These are phyloP conservation scores for Phyllosticta citrichinensis DNA, from an alignment of 2,329 filamentous ascomycete species.

Conservation along the genomic window DNA sequence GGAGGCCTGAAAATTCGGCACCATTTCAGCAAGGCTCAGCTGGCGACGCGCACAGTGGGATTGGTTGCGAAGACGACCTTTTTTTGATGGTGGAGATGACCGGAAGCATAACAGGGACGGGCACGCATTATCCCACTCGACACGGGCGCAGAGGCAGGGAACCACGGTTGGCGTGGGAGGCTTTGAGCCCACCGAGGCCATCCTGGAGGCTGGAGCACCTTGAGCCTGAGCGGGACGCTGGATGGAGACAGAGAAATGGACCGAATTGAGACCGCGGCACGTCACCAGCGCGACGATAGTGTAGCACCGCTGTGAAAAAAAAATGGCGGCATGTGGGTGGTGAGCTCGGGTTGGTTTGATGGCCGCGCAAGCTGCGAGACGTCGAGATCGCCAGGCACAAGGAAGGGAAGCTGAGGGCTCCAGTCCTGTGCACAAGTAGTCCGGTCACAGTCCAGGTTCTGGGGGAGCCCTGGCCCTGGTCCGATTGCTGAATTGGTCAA, in stretches of 20 bases:
- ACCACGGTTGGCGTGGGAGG: not conserved
- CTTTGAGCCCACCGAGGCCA: not conserved
- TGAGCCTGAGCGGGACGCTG: not conserved
- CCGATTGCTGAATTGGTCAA: not conserved
- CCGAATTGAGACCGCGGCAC: not conserved
- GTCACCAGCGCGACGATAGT: not conserved
- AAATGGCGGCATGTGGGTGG: not conserved
- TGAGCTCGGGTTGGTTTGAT: not conserved
- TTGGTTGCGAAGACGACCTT: not conserved
- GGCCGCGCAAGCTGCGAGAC: not conserved
- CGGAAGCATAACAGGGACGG: not conserved
- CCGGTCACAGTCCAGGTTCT: not conserved
- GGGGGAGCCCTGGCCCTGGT: not conserved
- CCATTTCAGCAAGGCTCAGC: not conserved
- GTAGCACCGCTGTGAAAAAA: not conserved
- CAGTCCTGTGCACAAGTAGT: not conserved
- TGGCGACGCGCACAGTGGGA: not conserved
- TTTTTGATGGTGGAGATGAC: not conserved
- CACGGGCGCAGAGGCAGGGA: not conserved
- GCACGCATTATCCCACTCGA: not conserved
- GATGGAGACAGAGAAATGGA: not conserved
- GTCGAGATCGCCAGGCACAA: constrained; percentile 9
- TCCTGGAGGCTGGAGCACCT: not conserved
- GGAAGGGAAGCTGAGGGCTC: not conserved
- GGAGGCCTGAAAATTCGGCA: not conserved